Evolutionary conservation across 495 filamentous ascomycete genomes (phyloP), one percentile per base, ranked within the genome.

Genomic region (Staphylotrichum tortipilum): DNA sequence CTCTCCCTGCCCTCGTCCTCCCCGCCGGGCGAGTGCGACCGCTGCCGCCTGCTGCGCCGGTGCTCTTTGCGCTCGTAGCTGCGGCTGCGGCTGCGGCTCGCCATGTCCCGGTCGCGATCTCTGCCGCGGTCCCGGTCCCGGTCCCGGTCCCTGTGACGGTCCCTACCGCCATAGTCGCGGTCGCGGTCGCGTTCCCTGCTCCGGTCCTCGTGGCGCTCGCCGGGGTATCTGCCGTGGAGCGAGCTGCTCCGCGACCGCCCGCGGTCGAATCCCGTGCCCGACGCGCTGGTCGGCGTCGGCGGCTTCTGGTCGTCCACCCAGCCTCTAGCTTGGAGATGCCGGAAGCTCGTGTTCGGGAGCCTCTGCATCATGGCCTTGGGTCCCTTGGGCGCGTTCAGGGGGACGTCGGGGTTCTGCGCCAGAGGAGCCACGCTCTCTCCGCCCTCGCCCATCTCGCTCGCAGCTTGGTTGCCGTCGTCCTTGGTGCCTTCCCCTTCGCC

Each of bases 281-380:
- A 61, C 45, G 63, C 57, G 29, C 54, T 65, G 36, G 58, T 63
- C 19, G 64, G 61, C 45, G 65, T 69, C 21, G 60, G 56, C 15
- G 61, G 56, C 50, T 61, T 63, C 44, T 66, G 61, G 53, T 70
- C 66, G 40, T 63, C 58, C 15, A 74, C 67, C 57, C 62, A 68
- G 48, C 71, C 71, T 50, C 75, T 64, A 33, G 70, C 74, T 65
- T 74, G 71, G 36, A 79, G 62, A 47, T 72, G 66, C 45, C 64
- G 64, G 57, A 80, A 76, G 63, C 82, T 83, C 37, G 83, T 86
- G 65, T 89, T 90, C 44, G 86, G 83, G 18, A 83, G 75, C 15
- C 90, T 89, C 59, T 91, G 81, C 53, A 94, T 73, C 82, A 97
- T 89, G 15, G 94, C 92, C 66, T 92, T 89, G 3, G 92, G 92